Evolutionary conservation across 257 asterid genomes (phyloP).

Genomic region (Plantago major): DNA sequence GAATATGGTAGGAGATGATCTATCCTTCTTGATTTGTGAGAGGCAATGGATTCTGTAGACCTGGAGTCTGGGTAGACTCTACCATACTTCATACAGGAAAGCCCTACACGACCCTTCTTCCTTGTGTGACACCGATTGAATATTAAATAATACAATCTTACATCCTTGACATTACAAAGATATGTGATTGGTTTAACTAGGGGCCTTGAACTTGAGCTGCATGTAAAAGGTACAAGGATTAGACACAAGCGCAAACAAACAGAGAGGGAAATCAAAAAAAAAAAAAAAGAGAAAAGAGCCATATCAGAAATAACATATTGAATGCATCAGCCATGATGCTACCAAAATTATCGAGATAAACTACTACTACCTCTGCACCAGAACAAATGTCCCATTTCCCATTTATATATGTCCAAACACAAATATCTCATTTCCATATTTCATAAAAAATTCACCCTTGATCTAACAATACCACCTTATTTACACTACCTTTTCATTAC

Average conservation of each 20-base stretch:
- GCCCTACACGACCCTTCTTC: constrained; percentile 45
- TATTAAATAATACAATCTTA: constrained; percentile 36
- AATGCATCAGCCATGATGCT: no score
- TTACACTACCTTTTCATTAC: no score
- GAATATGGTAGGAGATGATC: constrained; percentile 49
- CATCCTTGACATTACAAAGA: constrained; percentile 33
- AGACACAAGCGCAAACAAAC: constrained; percentile 21
- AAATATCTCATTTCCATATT: no score
- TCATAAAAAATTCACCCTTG: no score
- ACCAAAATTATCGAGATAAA: no score
- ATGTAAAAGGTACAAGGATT: constrained; percentile 28
- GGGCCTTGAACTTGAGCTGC: constrained; percentile 62
- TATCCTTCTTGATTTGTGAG: constrained; percentile 42
- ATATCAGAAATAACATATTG: background rate
- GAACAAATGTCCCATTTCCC: no score
- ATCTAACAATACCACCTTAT: no score
- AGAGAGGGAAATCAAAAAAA: background rate
- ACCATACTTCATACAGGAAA: constrained; percentile 34
- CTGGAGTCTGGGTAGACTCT: constrained; percentile 30
- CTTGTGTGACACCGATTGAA: constrained; percentile 34
- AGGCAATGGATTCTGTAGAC: constrained; percentile 31
- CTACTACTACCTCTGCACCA: no score
- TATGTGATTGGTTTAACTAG: constrained; percentile 46
- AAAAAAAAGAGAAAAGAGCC: background rate
- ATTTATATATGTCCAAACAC: no score